Base-by-base conservation (phyloP, 2,329 filamentous ascomycete species). In the Nemania abortiva region DNA sequence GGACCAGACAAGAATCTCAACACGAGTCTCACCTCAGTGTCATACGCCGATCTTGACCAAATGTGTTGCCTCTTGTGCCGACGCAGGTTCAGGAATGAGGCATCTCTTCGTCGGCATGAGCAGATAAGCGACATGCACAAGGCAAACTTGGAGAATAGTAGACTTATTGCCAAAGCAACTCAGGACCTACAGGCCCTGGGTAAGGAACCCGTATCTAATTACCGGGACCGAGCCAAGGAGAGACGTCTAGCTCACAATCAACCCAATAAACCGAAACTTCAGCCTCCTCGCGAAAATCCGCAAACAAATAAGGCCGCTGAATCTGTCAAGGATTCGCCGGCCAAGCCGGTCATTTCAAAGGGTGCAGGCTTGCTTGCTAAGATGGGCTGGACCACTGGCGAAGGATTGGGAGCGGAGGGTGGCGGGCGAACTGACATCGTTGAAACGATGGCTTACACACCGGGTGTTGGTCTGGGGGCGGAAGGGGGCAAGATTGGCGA, bases 401-500 rank as follows among this genome's bases (percentile, higher is more conserved):
- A 86, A 65, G 90, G 91, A 0, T 82, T 93, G 3, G 91, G 91
- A 1, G 89, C 87, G 0, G 85, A 87, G 54, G 89, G 88, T 6
- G 85, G 85, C 6, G 91, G 91, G 0, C 84, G 88, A 52, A 91
- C 87, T 0, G 87, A 90, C 59, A 89, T 88, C 3, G 88, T 93
- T 63, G 85, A 86, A 34, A 89, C 89, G 13, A 86, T 88, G 61
- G 85, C 89, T 9, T 93, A 93, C 77, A 84, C 87, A 22, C 87
- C 89, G 18, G 91, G 91, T 20, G 91, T 92, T 1, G 91, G 91
- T 1, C 81, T 93, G 18, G 91, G 91, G 0, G 91, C 90, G 1
- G 87, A 90, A 74, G 90, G 90, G 0, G 86, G 89, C n/a, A 90
- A 90, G 75, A 80, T 91, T 45, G 91, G 91, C 13, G 90, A 93